phyloP scores from a whole-genome alignment of 495 filamentous ascomycete species.

The Antarctomyces pellizariae region DNA sequence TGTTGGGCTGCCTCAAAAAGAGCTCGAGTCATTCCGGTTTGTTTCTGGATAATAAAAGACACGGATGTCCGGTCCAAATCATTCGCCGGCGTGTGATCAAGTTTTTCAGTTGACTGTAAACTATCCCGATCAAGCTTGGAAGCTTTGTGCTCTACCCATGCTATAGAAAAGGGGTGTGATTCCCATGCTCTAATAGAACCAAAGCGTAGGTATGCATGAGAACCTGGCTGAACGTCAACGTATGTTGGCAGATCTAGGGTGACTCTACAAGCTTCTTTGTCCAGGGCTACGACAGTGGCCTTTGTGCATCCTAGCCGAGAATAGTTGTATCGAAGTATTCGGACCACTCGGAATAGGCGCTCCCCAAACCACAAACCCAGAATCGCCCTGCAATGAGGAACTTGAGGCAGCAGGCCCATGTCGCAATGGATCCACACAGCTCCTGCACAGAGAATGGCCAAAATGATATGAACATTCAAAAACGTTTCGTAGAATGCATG shows the following conservation, averaged over 20 bases:
- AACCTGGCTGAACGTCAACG: conserved; percentile 58
- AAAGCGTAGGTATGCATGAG: conserved; percentile 76
- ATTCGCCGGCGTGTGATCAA: not conserved
- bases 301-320: conserved; percentile 34
- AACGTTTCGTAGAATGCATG: conserved; percentile 96
- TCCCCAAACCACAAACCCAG: conserved; percentile 61
- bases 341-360: conserved; percentile 39
- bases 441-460: conserved; percentile 37
- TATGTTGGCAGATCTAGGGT: conserved; percentile 58
- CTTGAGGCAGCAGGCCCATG: conserved; percentile 34
- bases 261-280: conserved; percentile 62
- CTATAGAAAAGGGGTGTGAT: conserved; percentile 83
- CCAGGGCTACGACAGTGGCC: conserved; percentile 51
- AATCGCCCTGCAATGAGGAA: conserved; percentile 39
- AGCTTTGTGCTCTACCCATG: conserved; percentile 39
- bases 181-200: conserved; percentile 54
- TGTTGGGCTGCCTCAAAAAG: conserved; percentile 27
- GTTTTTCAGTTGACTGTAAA: conserved; percentile 1
- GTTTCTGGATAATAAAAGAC: conserved; percentile 62
- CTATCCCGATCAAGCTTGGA: conserved; percentile 4
- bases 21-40: conserved; percentile 67
- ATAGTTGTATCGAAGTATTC: conserved; percentile 49
- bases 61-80: conserved; percentile 26
- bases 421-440: conserved; percentile 50
- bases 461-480: conserved; percentile 53